These are phyloP conservation scores for Phytopythium montanum DNA, from an alignment of 352 stramenopile species.

Conservation along the genomic window DNA sequence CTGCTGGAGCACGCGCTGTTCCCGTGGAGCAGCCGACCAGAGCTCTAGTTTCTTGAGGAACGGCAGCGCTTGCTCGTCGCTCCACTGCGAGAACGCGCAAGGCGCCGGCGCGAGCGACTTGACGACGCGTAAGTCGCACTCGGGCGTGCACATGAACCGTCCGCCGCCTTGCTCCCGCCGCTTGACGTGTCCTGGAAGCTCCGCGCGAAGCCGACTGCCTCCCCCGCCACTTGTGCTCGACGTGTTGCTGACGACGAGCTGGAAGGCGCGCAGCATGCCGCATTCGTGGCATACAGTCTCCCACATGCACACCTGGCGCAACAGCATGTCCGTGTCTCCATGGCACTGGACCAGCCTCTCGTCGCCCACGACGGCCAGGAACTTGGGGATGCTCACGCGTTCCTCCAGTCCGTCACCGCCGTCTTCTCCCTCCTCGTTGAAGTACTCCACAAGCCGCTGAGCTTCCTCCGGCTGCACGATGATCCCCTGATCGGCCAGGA, in stretches of 20 bases:
- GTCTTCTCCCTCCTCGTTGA: slow-evolving; percentile 70
- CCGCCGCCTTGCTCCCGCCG: slow-evolving; percentile 45
- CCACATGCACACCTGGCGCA: slow-evolving; percentile 89
- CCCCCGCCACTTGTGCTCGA: slow-evolving; percentile 24
- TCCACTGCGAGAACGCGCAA: slow-evolving; percentile 64
- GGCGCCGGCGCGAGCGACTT: slow-evolving; percentile 45
- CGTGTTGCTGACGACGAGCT: slow-evolving; percentile 60
- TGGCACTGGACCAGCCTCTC: slow-evolving; percentile 54
- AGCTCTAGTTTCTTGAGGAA: slow-evolving; percentile 72
- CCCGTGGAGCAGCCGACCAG: slow-evolving; percentile 63
- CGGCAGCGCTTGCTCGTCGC: slow-evolving; percentile 39
- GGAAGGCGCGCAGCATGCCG: slow-evolving; percentile 89
- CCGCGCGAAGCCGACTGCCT: slow-evolving; percentile 46
- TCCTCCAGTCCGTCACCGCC: slow-evolving; percentile 5
- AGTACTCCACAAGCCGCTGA: slow-evolving; percentile 83
- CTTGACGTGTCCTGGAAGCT: slow-evolving; percentile 64
- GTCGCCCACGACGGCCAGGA: slow-evolving; percentile 82
- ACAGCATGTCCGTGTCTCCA: slow-evolving; percentile 68
- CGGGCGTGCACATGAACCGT: slow-evolving; percentile 49
- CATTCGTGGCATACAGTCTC: slow-evolving; percentile 90
- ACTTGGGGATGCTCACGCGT: slow-evolving; percentile 50
- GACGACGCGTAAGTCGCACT: slow-evolving; percentile 67
- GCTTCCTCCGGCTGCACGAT: slow-evolving; percentile 77
- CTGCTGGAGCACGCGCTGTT: slow-evolving; percentile 65
- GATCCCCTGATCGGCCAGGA: slow-evolving; percentile 73